Evolutionary conservation across 2,329 filamentous ascomycete genomes (phyloP).

Genomic region (Furcasterigmium furcatum): DNA sequence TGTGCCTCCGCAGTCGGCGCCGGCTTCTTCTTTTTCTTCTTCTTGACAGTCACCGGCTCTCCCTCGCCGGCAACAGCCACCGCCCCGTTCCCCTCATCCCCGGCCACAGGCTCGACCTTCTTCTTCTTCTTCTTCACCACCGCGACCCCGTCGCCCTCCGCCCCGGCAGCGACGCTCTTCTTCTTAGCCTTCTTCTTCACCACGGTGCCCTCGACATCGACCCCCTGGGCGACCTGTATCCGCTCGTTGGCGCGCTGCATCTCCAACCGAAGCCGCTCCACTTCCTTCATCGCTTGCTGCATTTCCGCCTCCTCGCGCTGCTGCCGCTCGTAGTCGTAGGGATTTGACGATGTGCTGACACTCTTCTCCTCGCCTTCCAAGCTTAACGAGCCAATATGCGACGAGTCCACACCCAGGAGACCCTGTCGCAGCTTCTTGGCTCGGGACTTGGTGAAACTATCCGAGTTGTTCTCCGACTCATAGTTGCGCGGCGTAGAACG

Average conservation of each 20-base stretch:
- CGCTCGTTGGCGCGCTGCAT: slow-evolving; percentile 83
- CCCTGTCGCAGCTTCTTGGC: slow-evolving; percentile 53
- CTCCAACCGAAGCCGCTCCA: slow-evolving; percentile 80
- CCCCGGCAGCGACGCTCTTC: slow-evolving; percentile 38
- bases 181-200: slow-evolving; percentile 69
- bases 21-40: slow-evolving; percentile 34
- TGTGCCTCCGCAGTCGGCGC: slow-evolving; percentile 10
- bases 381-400: slow-evolving; percentile 69
- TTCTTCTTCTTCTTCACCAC: slow-evolving; percentile 46
- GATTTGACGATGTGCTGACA: slow-evolving; percentile 6
- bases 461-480: slow-evolving; percentile 51
- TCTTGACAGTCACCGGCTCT: slow-evolving; percentile 26
- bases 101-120: slow-evolving; percentile 29
- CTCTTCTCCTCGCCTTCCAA: slow-evolving; percentile 50
- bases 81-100: slow-evolving; percentile 7
- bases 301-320: slow-evolving; percentile 84
- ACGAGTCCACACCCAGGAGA: slow-evolving; percentile 84
- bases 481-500: slow-evolving; percentile 46
- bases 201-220: slow-evolving; percentile 61
- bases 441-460: slow-evolving; percentile 45
- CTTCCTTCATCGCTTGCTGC: slow-evolving; percentile 81
- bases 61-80: slow-evolving; percentile 6
- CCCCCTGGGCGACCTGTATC: slow-evolving; percentile 68
- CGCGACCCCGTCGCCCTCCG: slow-evolving; percentile 11
- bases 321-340: slow-evolving; percentile 60